These are phyloP conservation scores for Juncus effusus DNA, from an alignment of 176 grass and related monocot genomes.

Conservation along the genomic window DNA sequence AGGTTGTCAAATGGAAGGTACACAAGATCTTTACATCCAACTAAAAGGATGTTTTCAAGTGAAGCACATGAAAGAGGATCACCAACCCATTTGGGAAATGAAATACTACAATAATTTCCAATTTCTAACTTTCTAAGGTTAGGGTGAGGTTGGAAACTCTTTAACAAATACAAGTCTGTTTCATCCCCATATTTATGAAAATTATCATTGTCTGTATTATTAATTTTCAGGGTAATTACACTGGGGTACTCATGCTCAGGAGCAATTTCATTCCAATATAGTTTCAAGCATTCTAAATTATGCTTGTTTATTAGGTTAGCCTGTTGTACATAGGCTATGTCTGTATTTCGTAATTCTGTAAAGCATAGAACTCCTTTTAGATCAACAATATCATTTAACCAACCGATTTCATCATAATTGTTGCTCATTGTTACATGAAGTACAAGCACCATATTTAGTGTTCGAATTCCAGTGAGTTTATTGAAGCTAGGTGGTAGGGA, in stretches of 20 bases:
- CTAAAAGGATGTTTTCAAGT: background rate
- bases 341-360: background rate
- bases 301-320: conserved; percentile 6
- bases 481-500: conserved; percentile 8
- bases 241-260: no score
- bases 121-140: background rate
- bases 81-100: background rate
- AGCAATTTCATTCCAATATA: background rate
- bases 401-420: no score
- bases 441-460: background rate
- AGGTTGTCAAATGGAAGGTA: background rate
- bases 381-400: conserved; percentile 7
- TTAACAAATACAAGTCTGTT: background rate
- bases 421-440: no score
- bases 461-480: background rate
- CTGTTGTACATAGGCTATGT: background rate
- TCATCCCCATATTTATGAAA: no score
- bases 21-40: background rate
- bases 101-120: background rate
- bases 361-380: background rate
- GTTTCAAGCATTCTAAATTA: conserved; percentile 2
- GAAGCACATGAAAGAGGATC: conserved; percentile 4
- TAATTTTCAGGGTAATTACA: no score
- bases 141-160: conserved; percentile 3
- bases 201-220: no score